phyloP scores from a whole-genome alignment of 805 yeast species.

The Kodamaea sagamina region DNA sequence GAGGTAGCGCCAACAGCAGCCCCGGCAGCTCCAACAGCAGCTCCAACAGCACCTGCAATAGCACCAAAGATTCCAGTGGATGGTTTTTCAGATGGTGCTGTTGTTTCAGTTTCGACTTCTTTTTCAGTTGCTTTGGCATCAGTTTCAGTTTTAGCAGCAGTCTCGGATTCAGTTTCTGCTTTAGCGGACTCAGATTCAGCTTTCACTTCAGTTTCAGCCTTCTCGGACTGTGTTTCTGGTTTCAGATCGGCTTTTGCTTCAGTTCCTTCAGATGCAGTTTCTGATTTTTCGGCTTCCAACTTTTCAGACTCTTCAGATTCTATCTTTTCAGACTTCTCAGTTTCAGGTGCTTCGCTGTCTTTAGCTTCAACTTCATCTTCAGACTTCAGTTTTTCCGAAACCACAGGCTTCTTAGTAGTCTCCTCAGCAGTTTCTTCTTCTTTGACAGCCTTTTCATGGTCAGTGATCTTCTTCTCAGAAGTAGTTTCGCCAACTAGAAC shows the following conservation, averaged over 20 bases:
- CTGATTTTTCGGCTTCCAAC: constrained; percentile 13
- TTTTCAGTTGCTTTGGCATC: constrained; percentile 4
- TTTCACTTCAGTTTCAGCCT: constrained; percentile 12
- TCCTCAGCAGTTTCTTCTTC: constrained; percentile 3
- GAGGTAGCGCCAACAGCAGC: constrained; percentile 9
- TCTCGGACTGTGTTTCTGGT: too few species aligned
- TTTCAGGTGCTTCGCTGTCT: too few species aligned
- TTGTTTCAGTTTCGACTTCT: constrained; percentile 12
- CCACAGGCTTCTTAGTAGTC: constrained; percentile 5
- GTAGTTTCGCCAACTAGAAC: not conserved
- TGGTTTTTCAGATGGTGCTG: constrained; percentile 15
- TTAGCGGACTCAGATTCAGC: constrained; percentile 4
- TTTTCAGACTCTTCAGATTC: constrained; percentile 14
- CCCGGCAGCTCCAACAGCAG: constrained; percentile 4
- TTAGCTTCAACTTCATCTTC: too few species aligned
- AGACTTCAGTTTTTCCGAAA: not conserved
- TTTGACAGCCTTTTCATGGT: not conserved
- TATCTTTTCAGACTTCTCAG: too few species aligned
- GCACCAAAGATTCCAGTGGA: constrained; percentile 10
- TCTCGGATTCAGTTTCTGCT: constrained; percentile 9
- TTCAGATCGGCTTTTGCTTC: too few species aligned
- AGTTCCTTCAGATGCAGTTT: not conserved
- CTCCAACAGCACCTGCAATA: constrained; percentile 8
- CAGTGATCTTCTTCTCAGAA: not conserved
- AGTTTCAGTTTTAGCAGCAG: too few species aligned